Evolutionary conservation across 2,329 filamentous ascomycete genomes (phyloP), one percentile per base, ranked within the genome.

Genomic region (Colletotrichum camelliae): DNA sequence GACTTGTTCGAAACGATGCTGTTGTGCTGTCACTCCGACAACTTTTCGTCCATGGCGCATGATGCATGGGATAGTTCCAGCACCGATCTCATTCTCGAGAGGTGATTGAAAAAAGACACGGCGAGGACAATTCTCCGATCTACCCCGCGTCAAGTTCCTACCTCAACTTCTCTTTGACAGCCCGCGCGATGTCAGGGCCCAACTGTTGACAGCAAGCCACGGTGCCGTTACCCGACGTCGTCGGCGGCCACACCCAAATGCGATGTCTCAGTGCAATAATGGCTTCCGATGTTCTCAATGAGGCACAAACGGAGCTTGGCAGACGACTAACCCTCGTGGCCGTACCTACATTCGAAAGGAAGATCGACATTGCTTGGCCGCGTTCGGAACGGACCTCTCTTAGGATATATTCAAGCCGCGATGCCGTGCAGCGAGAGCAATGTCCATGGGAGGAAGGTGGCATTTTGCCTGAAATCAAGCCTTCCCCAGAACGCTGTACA

Each of bases 301-400:
- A 55, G 74, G 70, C 58, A 65, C 43, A 55, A n/a, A 48, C 31
- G 37, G 55, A 43, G 65, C 39, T 67, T 58, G 70, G 70, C 58
- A 13, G n/a, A n/a, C n/a, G 18, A 48, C 24, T 31, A 29, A 29
- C 33, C 24, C 55, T 74, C 65, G 48, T 67, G 61, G 74, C 39
- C n/a, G 37, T 39, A 68, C 64, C 62, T 35, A 61, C 60, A 35
- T n/a, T 55, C 31, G 39, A n/a, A 37, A 61, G 13, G 39, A 35
- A 67, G 72, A 75, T 76, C 55, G 48, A 39, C 52, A 35, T 48
- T 57, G 64, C 64, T 69, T 67, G 64, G 65, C 74, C 52, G 13
- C 65, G 15, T 75, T 57, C 67, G 66, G 74, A 75, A 64, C 71
- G 71, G 61, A 67, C 24, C 39, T 67, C 35, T 24, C 62, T 55